phyloP scores from a whole-genome alignment of 2,329 filamentous ascomycete genomes.

The Dendryphion nanum region DNA sequence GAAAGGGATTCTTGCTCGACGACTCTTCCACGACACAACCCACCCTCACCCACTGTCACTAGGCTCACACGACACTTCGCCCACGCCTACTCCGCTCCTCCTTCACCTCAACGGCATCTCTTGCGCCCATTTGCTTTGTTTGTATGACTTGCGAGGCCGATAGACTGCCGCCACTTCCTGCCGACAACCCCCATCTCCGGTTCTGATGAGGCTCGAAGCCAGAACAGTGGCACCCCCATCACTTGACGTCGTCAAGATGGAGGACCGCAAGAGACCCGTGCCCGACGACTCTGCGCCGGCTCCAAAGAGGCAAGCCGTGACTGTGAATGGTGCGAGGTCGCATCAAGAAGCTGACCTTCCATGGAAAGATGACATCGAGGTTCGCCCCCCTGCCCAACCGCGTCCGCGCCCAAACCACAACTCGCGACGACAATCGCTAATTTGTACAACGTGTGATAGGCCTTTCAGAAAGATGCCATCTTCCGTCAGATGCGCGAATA shows the following conservation, averaged over 20 bases:
- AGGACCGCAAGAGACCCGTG: constrained; percentile 97
- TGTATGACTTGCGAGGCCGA: constrained; percentile 22
- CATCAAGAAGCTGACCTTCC: constrained; percentile 68
- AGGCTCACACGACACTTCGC: constrained; percentile 8
- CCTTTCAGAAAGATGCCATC: constrained; percentile 94
- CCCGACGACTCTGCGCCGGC: constrained; percentile 83
- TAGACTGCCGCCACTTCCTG: constrained; percentile 16
- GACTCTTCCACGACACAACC: constrained; percentile 3
- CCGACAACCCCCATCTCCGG: constrained; percentile 40
- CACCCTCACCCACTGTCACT: neutral
- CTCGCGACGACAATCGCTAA: constrained; percentile 31
- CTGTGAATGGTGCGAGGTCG: constrained; percentile 70
- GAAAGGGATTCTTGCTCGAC: constrained; percentile 15
- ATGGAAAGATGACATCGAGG: constrained; percentile 70
- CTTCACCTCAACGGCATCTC: constrained; percentile 25
- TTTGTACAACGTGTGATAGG: constrained; percentile 56
- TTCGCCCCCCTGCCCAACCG: constrained; percentile 52
- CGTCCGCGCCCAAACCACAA: constrained; percentile 15
- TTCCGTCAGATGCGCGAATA: constrained; percentile 97
- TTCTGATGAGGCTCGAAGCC: constrained; percentile 84
- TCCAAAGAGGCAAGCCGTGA: constrained; percentile 77
- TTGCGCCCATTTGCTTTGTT: constrained; percentile 9
- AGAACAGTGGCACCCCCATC: constrained; percentile 73
- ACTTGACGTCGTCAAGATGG: constrained; percentile 87
- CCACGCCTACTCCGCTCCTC: constrained; percentile 9